Evolutionary conservation across 495 filamentous ascomycete species (phyloP), one percentile per base, ranked within the genome.

Genomic region (Staphylotrichum longicolle): DNA sequence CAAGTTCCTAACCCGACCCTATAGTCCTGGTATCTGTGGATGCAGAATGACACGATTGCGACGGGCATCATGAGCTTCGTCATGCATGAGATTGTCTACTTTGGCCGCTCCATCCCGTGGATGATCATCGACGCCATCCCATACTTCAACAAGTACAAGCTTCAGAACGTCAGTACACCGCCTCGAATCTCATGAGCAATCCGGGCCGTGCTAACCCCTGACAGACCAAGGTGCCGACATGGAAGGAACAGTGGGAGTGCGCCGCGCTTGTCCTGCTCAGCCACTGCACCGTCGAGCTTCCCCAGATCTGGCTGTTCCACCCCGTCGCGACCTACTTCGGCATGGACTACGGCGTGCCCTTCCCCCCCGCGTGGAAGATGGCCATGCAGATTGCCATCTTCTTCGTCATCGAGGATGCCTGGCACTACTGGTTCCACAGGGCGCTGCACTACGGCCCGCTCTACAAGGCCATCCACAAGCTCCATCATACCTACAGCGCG

Each of bases 291-390:
- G 94, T 98, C 65, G 94, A 98, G 73, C 81, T 98, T 4, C 93
- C 94, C 46, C 95, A 98, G 75, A 98, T 98, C 70, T 98, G 94
- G 94, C 84, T 97, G 59, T 98, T 98, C 82, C 94, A 98, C 77
- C 94, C 94, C n/a, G 87, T 98, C 83, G 93, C 93, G 41, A 88
- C 92, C 71, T 95, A 84, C 74, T 91, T 91, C 73, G 95, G 95
- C 66, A 87, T 98, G 71, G 80, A 85, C 20, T 96, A 90, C 59
- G 85, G 87, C 51, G 88, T 97, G 51, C 94, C 95, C 7, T 98
- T 98, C 81, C 94, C 94, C 9, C 75, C 85, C 8, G 60, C 89
- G 65, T 86, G 83, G 72, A 95, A 85, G 58, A 98, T 98, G 82
- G 89, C 88, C 54, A 88, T 88, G 67, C 94, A 98, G 61, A 96